A percentile compares a stretch with the other conserved stretches of the same genome.
Evolutionary conservation across 169 alveolate species (phyloP).

Genomic region (Eimeria sp.): DNA sequence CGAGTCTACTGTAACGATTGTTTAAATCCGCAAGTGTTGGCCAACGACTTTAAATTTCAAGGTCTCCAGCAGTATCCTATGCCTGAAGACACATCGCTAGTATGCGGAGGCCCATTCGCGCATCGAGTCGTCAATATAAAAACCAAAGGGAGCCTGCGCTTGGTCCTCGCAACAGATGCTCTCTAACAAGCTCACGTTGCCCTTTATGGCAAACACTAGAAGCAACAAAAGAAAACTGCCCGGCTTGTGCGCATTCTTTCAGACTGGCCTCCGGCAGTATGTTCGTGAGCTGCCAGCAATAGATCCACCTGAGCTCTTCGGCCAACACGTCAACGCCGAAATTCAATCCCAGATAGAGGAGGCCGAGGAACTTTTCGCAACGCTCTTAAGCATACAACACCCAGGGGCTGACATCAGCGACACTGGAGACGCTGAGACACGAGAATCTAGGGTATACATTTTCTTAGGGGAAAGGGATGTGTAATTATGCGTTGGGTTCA

Average conservation of each 20-base stretch:
- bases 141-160: background rate
- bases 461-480: background rate
- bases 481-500: too few relatives aligned
- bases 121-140: background rate
- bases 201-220: background rate
- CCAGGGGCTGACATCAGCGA: conserved; percentile 90
- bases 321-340: conserved; percentile 97
- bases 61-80: conserved; percentile 86
- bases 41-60: conserved; percentile 85
- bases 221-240: background rate
- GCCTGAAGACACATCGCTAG: conserved; percentile 90
- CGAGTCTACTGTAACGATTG: conserved; percentile 92
- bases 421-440: conserved; percentile 81
- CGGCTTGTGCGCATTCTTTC: conserved; percentile 1
- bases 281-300: conserved; percentile 85
- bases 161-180: background rate
- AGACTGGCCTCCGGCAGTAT: conserved; percentile 75
- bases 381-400: conserved; percentile 92
- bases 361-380: conserved; percentile 91
- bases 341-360: conserved; percentile 93
- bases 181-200: background rate
- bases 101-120: background rate
- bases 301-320: conserved; percentile 96
- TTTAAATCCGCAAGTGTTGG: conserved; percentile 91
- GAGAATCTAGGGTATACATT: conserved; percentile 60